phyloP scores from a whole-genome alignment of 192 early-diverging fungal genomes.

The Entophlyctis luteolus region DNA sequence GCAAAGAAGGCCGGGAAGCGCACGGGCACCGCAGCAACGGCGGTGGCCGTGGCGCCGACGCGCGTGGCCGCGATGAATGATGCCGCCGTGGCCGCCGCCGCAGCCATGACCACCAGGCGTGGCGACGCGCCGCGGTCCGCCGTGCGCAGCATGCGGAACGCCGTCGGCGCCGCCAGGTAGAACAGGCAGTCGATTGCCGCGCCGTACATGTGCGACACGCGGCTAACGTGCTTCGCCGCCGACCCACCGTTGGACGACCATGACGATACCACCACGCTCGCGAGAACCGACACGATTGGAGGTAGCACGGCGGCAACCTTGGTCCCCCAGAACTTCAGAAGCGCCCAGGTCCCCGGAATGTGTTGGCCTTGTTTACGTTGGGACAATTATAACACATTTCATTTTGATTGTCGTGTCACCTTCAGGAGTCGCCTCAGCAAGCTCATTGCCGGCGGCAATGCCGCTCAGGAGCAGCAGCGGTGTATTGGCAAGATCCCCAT shows the following conservation, averaged over 20 bases:
- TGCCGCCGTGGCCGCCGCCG: constrained; percentile 1
- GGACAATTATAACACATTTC: neutral
- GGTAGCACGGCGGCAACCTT: constrained; percentile 10
- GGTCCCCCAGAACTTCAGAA: constrained; percentile 13
- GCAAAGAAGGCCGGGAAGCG: constrained; percentile 29
- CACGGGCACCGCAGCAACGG: constrained; percentile 4
- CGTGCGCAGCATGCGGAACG: constrained; percentile 11
- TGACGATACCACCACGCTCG: neutral
- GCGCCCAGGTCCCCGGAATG: constrained; percentile 5
- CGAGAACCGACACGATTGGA: neutral
- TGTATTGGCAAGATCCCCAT: constrained; percentile 19
- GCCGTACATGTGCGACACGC: neutral
- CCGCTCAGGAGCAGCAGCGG: constrained; percentile 19
- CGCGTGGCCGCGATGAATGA: constrained; percentile 37
- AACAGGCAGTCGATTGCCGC: constrained; percentile 11
- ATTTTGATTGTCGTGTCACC: neutral
- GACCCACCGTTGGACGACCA: neutral
- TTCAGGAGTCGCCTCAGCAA: constrained; percentile 3
- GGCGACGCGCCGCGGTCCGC: constrained; percentile 25
- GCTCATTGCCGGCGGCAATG: constrained; percentile 5
- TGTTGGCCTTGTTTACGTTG: neutral
- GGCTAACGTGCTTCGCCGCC: neutral
- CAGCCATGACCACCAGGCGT: constrained; percentile 7
- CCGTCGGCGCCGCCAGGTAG: constrained; percentile 25
- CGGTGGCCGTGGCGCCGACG: constrained; percentile 40